phyloP scores from a whole-genome alignment of 495 filamentous ascomycete species.

The Aspergillus carlsbadensis region DNA sequence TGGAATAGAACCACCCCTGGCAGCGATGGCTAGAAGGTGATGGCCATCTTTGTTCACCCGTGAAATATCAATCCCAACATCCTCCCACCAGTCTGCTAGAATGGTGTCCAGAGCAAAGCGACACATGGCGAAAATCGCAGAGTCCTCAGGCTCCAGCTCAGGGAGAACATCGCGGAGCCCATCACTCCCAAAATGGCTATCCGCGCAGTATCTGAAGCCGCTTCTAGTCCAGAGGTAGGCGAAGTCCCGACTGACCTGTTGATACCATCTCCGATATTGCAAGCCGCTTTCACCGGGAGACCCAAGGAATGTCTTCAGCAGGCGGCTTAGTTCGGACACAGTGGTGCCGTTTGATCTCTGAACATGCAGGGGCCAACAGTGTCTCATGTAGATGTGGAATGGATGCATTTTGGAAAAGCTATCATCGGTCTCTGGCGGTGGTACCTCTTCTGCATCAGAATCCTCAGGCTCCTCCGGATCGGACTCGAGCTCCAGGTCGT shows the following conservation, averaged over 20 bases:
- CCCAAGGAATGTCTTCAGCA: conserved; percentile 32
- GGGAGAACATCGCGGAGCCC: neutral
- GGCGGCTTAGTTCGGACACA: conserved; percentile 9
- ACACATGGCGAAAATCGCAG: conserved; percentile 25
- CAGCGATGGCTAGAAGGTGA: conserved; percentile 22
- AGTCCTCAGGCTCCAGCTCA: conserved; percentile 2
- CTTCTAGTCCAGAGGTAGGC: neutral
- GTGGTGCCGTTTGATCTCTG: conserved; percentile 13
- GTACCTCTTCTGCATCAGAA: neutral
- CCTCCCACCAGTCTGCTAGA: conserved; percentile 30
- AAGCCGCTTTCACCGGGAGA: conserved; percentile 25
- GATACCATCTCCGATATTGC: conserved; percentile 30
- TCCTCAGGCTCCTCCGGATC: neutral
- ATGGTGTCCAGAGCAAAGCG: conserved; percentile 22
- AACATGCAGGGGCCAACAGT: conserved; percentile 28
- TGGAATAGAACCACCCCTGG: neutral
- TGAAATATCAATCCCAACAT: conserved; percentile 10
- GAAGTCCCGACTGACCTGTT: neutral
- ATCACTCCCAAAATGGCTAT: too few relatives aligned
- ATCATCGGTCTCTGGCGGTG: neutral
- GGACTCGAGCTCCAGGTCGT: neutral
- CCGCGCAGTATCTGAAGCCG: too few relatives aligned
- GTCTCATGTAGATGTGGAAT: conserved; percentile 25
- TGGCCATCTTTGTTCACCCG: conserved; percentile 4
- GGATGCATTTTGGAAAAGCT: conserved; percentile 7